Evolutionary conservation across 495 filamentous ascomycete genomes (phyloP), one percentile per base, ranked within the genome.

Genomic region (Lasiosphaeriaceae sp.): DNA sequence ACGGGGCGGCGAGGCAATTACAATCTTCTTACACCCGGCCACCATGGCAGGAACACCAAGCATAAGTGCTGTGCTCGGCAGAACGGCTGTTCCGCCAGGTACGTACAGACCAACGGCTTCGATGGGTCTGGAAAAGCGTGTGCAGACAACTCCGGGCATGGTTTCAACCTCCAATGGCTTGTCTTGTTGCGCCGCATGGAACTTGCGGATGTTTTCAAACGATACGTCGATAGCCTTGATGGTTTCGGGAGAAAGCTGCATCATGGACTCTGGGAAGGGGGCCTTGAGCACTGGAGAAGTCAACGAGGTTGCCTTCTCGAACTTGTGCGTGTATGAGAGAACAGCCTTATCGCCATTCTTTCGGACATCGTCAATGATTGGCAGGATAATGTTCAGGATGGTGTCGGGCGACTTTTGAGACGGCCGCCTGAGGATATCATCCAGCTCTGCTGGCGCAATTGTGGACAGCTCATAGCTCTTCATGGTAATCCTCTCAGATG

Each of bases 51-150:
- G 94, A 6, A 97, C 94, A 66, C 94, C 94, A 23, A 98, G 81
- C 94, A 98, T 98, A 65, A 98, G 85, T 2, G 94, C 94, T 14
- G 94, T 96, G 47, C 90, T 96, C 3, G 94, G 94, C 14, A 98
- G 82, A 12, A 98, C 94, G 1, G 94, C 94, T 0, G 94, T 98
- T 50, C 94, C 94, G 54, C 94, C 94, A 9, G 94, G 94, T 9
- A 98, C 85, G 69, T 98, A 98, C 44, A 96, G 82, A 52, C 94
- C 94, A 29, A 98, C 94, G 17, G 90, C 80, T 69, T 97, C 94
- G 56, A 98, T 97, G 0, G 94, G 85, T 2, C 95, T 81, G 2
- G 88, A 87, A 76, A 97, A 97, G 48, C 94, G 90, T 49, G 90
- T 94, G 79, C 94, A 98, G 45, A 88, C 80, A 14, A 98, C 90